Percentiles rank a stretch among this genome's conserved stretches.
Evolutionary conservation across 495 filamentous ascomycete species (phyloP).

Genomic region (Lindgomyces ingoldianus): DNA sequence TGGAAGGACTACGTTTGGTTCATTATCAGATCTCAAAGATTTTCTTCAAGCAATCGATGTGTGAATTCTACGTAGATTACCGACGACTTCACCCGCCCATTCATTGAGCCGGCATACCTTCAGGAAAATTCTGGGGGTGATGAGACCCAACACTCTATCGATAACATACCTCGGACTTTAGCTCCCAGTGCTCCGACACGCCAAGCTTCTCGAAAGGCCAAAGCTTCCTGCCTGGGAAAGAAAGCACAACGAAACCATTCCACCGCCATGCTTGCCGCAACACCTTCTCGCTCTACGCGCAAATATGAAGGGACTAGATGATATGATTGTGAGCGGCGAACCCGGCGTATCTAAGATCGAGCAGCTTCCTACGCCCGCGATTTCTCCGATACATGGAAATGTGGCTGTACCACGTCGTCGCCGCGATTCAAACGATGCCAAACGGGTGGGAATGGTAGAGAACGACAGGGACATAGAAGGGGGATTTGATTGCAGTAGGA

Average conservation of each 20-base stretch:
- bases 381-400: slow-evolving; percentile 17
- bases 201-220: neutral
- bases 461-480: neutral
- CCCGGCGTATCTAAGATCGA: neutral
- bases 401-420: slow-evolving; percentile 4
- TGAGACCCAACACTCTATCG: neutral
- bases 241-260: neutral
- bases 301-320: slow-evolving; percentile 5
- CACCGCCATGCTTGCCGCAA: slow-evolving; percentile 3
- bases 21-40: no score
- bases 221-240: neutral
- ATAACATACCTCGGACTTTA: neutral
- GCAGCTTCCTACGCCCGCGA: slow-evolving; percentile 32
- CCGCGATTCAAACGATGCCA: neutral
- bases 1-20: no score
- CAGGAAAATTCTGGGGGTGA: neutral
- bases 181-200: neutral
- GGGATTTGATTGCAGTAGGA: neutral
- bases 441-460: neutral
- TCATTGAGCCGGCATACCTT: no score
- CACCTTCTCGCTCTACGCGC: neutral
- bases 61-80: no score
- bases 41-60: no score
- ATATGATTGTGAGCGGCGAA: slow-evolving; percentile 10
- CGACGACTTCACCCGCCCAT: no score